Evolutionary conservation across 495 filamentous ascomycete genomes (phyloP).

Genomic region (Xanthoparmelia taractica): DNA sequence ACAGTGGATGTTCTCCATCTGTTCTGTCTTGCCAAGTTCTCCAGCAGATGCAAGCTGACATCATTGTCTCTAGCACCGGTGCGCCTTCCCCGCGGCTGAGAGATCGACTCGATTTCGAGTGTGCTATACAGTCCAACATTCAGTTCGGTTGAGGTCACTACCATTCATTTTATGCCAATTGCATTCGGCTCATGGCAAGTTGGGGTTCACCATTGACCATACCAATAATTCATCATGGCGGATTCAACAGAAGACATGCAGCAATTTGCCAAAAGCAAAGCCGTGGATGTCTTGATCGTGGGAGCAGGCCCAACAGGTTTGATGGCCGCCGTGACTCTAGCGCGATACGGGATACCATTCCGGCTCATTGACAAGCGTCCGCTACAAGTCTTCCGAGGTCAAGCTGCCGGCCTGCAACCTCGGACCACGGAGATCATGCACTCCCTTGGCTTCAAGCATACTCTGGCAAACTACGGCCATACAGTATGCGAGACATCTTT

Average conservation of each 20-base stretch:
- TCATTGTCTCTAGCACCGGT: neutral
- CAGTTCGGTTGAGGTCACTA: no score
- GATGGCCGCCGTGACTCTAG: slow-evolving; percentile 5
- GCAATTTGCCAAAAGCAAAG: neutral
- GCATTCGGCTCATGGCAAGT: neutral
- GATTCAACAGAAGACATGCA: neutral
- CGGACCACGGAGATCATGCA: neutral
- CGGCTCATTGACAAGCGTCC: slow-evolving; percentile 6
- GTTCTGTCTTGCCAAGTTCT: neutral
- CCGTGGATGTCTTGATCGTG: slow-evolving; percentile 2
- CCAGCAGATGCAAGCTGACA: neutral
- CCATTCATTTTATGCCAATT: neutral
- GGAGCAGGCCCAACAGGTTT: slow-evolving; percentile 9
- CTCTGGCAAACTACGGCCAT: neutral
- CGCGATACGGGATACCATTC: neutral
- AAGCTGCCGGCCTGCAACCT: neutral
- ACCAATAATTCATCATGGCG: neutral
- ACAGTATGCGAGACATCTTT: neutral
- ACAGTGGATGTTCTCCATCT: no score
- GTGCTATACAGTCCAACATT: no score
- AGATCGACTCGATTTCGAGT: no score
- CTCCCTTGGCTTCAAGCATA: neutral
- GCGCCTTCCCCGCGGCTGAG: neutral
- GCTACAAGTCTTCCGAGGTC: neutral
- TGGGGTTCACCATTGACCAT: no score